Evolutionary conservation across 441 rosid species (phyloP), one percentile per base, ranked within the genome.

Genomic region (California macrophylla): DNA sequence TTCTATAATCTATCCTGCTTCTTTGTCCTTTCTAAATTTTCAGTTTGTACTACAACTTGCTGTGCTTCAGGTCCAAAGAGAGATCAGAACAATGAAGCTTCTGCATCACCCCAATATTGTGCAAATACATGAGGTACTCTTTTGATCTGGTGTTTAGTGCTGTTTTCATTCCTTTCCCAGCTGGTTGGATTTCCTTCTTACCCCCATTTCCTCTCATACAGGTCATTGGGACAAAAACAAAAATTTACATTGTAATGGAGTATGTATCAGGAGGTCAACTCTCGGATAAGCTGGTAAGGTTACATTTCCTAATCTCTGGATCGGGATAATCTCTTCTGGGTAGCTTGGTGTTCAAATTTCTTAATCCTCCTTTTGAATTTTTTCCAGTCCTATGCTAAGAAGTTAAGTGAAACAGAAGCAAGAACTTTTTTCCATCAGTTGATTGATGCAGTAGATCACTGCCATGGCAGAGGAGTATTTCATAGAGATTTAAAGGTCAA

Each of bases 171-270:
- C 52, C 16, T 1, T 42, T 42, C 54, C 52, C 15, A 42, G 21
- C 0, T 12, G 3, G 52, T 38, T 69, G 10, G 6, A 47, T 3
- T 45, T 16, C 42, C 15, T 23, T 61, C 45, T 71, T 64, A 66
- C 58, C 38, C 0, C 26, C 3, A 30, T 66, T 63, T 16, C 67
- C 0, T 5, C 3, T 76, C 91, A 85, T 71, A 60, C 82, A 92
- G 96, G 98, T 89, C 64, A 85, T 89, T 56, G 98, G 96, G 63
- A 78, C 91, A 38, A 93, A 89, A 82, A 85, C 90, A 1, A 93
- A 86, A 79, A 91, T 91, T 67, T 91, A 92, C 76, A 85, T 93
- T 50, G 85, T 89, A 8, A 91, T 93, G 97, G 97, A 93, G 69
- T 85, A 93, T 30, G 83, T 89, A 15, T 75, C 92, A 21, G 97